Conservation (phyloP, 371 early-diverging fungal genomes). For the Saksenaea vasiformis region DNA sequence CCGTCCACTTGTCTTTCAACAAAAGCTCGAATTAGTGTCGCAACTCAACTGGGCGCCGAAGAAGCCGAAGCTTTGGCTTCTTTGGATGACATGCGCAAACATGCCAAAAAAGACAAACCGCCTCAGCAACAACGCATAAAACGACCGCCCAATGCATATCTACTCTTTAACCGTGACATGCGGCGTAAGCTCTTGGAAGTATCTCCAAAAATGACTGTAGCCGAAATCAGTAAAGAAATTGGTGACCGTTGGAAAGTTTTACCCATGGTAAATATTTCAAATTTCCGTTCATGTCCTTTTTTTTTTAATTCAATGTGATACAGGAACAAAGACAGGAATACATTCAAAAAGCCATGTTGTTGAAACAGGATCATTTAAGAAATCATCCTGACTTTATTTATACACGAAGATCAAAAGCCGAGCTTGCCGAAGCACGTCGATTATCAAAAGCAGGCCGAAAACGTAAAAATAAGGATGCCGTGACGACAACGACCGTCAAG, state of each 20-base stretch:
- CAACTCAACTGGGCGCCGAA: conserved; percentile 13
- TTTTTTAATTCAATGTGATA: neutral
- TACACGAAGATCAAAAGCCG: conserved; percentile 62
- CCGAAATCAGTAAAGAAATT: conserved; percentile 59
- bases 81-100: conserved; percentile 16
- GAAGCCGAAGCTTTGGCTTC: conserved; percentile 14
- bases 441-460: conserved; percentile 24
- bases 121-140: conserved; percentile 39
- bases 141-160: conserved; percentile 67
- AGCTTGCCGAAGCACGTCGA: conserved; percentile 52
- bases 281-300: neutral
- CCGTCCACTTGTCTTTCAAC: neutral
- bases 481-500: neutral
- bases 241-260: conserved; percentile 57
- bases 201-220: conserved; percentile 59
- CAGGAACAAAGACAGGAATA: conserved; percentile 40
- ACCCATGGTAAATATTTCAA: conserved; percentile 19
- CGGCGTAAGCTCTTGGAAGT: conserved; percentile 53
- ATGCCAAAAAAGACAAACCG: conserved; percentile 9
- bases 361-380: conserved; percentile 62
- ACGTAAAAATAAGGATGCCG: neutral
- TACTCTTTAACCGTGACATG: conserved; percentile 62
- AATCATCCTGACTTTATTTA: conserved; percentile 65
- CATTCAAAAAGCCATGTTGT: conserved; percentile 37
- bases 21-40: conserved; percentile 8